Conservation (phyloP, 768 basidiomycete species). For the Suillus spraguei region DNA sequence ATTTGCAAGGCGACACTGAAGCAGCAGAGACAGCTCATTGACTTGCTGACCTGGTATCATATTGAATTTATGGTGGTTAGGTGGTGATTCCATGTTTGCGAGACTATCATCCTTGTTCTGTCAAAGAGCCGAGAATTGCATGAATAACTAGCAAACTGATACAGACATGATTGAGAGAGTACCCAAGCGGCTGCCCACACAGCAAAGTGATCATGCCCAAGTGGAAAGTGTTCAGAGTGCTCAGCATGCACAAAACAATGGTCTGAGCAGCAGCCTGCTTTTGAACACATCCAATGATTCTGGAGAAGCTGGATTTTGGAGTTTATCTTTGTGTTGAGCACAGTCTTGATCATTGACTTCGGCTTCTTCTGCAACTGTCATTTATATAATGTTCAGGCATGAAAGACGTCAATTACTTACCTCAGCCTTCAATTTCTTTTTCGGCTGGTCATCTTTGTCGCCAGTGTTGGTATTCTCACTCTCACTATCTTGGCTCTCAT, state of each 20-base stretch:
- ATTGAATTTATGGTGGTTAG: background rate
- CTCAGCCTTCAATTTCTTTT: background rate
- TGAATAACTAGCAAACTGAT: too few relatives aligned
- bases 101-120: background rate
- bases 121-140: too few relatives aligned
- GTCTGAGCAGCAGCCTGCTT: background rate
- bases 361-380: background rate
- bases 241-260: conserved; percentile 1
- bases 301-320: conserved; percentile 3
- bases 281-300: conserved; percentile 3
- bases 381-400: background rate
- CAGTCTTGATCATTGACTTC: background rate
- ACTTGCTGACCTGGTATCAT: background rate
- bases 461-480: background rate
- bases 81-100: background rate
- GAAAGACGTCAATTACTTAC: too few relatives aligned
- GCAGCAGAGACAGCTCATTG: background rate
- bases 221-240: conserved; percentile 1
- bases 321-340: background rate
- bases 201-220: conserved; percentile 3
- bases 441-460: background rate
- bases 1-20: background rate
- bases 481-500: background rate
- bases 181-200: background rate
- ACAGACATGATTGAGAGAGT: too few relatives aligned